A percentile compares a stretch with the other conserved stretches of the same genome.
Conservation (phyloP, 1,139 yeast genomes). For the Yamadazyma spencermartinsiae region DNA sequence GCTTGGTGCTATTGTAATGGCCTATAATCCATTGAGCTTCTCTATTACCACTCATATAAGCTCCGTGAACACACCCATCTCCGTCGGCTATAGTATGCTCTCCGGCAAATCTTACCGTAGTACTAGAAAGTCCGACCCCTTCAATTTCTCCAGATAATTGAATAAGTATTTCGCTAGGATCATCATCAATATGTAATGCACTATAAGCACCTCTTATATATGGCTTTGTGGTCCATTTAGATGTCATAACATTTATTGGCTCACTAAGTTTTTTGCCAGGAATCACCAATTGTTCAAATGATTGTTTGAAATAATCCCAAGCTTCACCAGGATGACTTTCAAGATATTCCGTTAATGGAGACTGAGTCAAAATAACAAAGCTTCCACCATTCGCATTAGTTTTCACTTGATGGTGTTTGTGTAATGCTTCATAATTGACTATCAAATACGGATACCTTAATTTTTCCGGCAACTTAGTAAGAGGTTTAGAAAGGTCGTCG, state of each 20-base stretch:
- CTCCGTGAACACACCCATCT: constrained; percentile 84
- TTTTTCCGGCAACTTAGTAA: constrained; percentile 13
- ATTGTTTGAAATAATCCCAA: constrained; percentile 41
- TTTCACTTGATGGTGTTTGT: constrained; percentile 10
- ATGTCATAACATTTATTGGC: constrained; percentile 54
- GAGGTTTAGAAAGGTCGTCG: constrained; percentile 24
- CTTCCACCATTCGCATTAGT: constrained; percentile 25
- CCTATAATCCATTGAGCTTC: constrained; percentile 57
- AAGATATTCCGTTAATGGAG: constrained; percentile 60
- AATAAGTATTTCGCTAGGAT: constrained; percentile 60
- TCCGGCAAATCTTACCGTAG: constrained; percentile 73
- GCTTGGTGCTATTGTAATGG: constrained; percentile 10
- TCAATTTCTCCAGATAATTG: constrained; percentile 46
- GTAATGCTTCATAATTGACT: constrained; percentile 31
- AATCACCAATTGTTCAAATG: constrained; percentile 27
- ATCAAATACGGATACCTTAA: constrained; percentile 18
- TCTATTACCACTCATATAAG: constrained; percentile 68
- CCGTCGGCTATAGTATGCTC: constrained; percentile 80
- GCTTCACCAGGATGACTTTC: constrained; percentile 39
- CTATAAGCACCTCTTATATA: constrained; percentile 75
- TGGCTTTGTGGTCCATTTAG: constrained; percentile 73
- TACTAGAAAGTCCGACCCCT: constrained; percentile 49
- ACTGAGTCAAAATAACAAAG: constrained; percentile 63
- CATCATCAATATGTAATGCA: constrained; percentile 67
- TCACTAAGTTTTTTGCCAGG: constrained; percentile 27